Conservation (phyloP, 805 yeast species). For the Hanseniaspora occidentalis region DNA sequence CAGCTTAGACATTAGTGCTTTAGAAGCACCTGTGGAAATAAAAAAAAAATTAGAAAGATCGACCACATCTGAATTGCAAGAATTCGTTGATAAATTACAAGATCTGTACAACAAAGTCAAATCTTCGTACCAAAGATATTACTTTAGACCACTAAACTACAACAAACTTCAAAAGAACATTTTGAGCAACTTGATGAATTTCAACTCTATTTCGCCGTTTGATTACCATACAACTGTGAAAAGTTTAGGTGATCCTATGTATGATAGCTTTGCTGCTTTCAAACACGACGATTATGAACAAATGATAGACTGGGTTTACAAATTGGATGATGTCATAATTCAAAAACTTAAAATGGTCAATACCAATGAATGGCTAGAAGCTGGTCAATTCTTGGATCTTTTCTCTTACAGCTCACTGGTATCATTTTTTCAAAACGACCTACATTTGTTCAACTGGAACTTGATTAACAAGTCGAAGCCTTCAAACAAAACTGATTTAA, state of each 20-base stretch:
- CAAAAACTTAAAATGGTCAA: constrained; percentile 36
- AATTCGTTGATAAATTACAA: constrained; percentile 21
- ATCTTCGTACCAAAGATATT: constrained; percentile 54
- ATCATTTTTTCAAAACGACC: constrained; percentile 35
- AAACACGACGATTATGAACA: constrained; percentile 21
- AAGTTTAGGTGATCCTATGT: constrained; percentile 22
- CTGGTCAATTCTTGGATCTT: constrained; percentile 61
- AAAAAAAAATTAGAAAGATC: not conserved
- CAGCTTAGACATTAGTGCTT: too few relatives aligned
- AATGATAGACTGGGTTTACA: constrained; percentile 49
- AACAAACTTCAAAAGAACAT: constrained; percentile 15
- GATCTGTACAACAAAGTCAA: constrained; percentile 51
- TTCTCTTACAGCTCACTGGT: constrained; percentile 46
- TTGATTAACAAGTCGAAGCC: constrained; percentile 18
- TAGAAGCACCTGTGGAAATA: constrained; percentile 1
- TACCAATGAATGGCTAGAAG: constrained; percentile 65
- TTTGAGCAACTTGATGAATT: constrained; percentile 11
- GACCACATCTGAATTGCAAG: constrained; percentile 15
- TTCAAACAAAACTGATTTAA: constrained; percentile 9
- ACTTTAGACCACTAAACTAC: constrained; percentile 43
- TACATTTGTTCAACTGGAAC: constrained; percentile 10
- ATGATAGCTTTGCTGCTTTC: constrained; percentile 10
- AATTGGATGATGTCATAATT: constrained; percentile 49
- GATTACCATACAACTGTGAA: constrained; percentile 10
- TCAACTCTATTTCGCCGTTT: constrained; percentile 10